A percentile compares a stretch with the other conserved stretches of the same genome.
Evolutionary conservation across 2,329 filamentous ascomycete species (phyloP).

Genomic region (Colletotrichum gloeosporioides): DNA sequence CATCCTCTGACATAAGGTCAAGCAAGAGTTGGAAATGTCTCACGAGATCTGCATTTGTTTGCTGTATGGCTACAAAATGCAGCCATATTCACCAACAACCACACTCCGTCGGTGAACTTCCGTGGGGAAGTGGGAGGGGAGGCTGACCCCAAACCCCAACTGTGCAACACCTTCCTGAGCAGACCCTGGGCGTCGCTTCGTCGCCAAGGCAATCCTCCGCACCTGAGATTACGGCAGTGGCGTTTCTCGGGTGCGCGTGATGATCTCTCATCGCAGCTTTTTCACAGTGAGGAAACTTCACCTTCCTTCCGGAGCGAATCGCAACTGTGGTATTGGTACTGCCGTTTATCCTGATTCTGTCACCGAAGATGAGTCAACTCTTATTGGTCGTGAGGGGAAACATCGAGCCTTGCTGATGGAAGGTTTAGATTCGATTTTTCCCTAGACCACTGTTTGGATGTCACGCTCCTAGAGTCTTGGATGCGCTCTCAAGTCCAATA

Average conservation of each 20-base stretch:
- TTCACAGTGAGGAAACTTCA: not conserved
- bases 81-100: not conserved
- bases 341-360: not conserved
- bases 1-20: not conserved
- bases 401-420: not conserved
- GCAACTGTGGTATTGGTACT: not conserved
- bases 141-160: not conserved
- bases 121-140: not conserved
- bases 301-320: not conserved
- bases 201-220: not conserved
- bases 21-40: no score
- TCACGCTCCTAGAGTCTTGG: not conserved
- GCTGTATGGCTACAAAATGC: not conserved
- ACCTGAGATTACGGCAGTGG: not conserved
- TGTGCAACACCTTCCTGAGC: not conserved
- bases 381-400: not conserved
- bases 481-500: not conserved
- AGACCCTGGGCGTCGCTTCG: not conserved
- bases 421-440: no score
- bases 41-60: not conserved
- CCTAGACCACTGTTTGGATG: no score
- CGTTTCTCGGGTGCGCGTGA: not conserved
- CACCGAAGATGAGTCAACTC: not conserved
- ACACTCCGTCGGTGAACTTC: not conserved
- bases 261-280: not conserved